Conservation (phyloP, 345 rosid species). For the Eucalyptus polybractea region DNA sequence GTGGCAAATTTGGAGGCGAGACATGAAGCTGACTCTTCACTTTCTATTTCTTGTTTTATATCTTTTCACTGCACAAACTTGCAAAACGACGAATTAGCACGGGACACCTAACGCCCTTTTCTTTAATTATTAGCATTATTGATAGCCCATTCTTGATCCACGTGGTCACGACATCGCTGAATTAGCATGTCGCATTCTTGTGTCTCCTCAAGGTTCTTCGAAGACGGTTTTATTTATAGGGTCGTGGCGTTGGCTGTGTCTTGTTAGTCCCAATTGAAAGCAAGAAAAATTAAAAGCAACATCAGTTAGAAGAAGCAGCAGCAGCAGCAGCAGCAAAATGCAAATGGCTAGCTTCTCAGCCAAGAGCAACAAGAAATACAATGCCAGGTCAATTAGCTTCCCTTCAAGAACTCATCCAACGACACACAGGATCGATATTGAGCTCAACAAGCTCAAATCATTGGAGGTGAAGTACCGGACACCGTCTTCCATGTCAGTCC, state of each 20-base stretch:
- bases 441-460: slow-evolving; percentile 29
- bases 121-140: not conserved
- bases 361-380: not conserved
- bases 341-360: not conserved
- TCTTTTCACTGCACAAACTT: not conserved
- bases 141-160: not conserved
- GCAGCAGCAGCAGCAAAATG: not conserved
- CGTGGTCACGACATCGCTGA: not conserved
- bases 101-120: not conserved
- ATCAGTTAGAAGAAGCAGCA: not conserved
- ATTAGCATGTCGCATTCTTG: not conserved
- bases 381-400: slow-evolving; percentile 45
- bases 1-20: not conserved
- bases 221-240: not conserved
- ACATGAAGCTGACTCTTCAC: not conserved
- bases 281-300: not conserved
- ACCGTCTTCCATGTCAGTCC: slow-evolving; percentile 11
- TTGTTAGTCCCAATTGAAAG: not conserved
- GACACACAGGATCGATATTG: slow-evolving; percentile 24
- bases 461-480: slow-evolving; percentile 7
- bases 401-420: slow-evolving; percentile 66
- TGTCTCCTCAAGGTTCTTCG: not conserved
- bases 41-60: not conserved
- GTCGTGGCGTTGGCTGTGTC: not conserved
- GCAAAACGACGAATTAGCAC: not conserved